A percentile compares a stretch with the other conserved stretches of the same genome.
These are phyloP conservation scores for Penicillium polonicum DNA, from an alignment of 2,329 filamentous ascomycete species.

Conservation along the genomic window DNA sequence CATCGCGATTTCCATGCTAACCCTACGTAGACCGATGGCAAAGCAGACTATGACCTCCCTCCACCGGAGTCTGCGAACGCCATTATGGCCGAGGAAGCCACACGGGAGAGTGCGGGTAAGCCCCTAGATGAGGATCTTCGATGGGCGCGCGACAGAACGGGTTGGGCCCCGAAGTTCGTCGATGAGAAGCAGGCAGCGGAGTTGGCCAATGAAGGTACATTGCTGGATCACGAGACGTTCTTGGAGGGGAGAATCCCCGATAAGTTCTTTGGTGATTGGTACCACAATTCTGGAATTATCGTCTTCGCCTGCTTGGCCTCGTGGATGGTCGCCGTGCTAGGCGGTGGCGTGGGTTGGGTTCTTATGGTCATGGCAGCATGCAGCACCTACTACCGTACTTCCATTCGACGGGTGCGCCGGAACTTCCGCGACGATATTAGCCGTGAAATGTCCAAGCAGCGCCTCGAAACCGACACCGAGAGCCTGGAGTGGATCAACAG, in stretches of 20 bases:
- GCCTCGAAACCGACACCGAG: constrained; percentile 84
- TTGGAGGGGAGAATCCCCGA: constrained; percentile 82
- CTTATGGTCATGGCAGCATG: constrained; percentile 90
- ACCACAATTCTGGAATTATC: constrained; percentile 94
- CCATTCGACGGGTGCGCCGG: constrained; percentile 83
- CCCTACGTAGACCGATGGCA: constrained; percentile 60
- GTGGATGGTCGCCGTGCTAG: constrained; percentile 85
- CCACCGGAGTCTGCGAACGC: constrained; percentile 61
- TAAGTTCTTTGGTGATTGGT: constrained; percentile 95
- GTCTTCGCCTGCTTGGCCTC: constrained; percentile 86
- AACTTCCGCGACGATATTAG: constrained; percentile 95
- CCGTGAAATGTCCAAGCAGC: constrained; percentile 82
- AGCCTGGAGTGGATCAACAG: constrained; percentile 99
- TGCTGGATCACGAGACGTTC: constrained; percentile 85
- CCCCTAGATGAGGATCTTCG: constrained; percentile 55
- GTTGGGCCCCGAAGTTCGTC: constrained; percentile 87
- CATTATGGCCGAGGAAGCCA: constrained; percentile 55
- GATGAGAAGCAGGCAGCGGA: constrained; percentile 53
- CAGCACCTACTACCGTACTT: constrained; percentile 95
- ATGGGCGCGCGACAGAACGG: constrained; percentile 63
- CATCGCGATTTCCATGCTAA: constrained; percentile 3
- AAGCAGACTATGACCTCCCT: constrained; percentile 72
- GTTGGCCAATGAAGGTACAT: constrained; percentile 57
- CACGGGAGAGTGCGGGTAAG: constrained; percentile 50
- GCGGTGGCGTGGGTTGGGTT: constrained; percentile 89